phyloP scores from a whole-genome alignment of 2,329 filamentous ascomycete species.

The Ilyonectria robusta region DNA sequence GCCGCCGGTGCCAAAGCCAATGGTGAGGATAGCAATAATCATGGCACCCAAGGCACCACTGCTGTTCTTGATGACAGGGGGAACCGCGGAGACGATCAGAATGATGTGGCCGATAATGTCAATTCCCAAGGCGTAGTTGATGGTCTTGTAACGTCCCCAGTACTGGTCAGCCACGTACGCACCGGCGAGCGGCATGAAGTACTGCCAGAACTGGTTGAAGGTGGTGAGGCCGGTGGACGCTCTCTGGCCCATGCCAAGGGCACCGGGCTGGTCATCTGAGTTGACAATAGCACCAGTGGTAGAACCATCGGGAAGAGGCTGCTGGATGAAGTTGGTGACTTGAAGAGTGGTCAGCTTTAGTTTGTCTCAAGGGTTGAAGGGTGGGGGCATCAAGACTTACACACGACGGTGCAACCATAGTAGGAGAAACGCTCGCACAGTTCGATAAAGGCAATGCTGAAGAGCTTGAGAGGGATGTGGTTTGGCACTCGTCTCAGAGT shows the following conservation, averaged over 20 bases:
- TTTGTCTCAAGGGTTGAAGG: neutral
- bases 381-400: slow-evolving; percentile 61
- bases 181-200: slow-evolving; percentile 71
- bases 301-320: slow-evolving; percentile 68
- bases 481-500: slow-evolving; percentile 69
- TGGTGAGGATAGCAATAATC: slow-evolving; percentile 69
- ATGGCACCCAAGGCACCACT: slow-evolving; percentile 73
- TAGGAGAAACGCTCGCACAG: slow-evolving; percentile 82
- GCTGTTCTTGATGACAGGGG: slow-evolving; percentile 69
- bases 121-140: slow-evolving; percentile 72
- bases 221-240: slow-evolving; percentile 61
- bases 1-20: slow-evolving; percentile 77
- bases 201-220: slow-evolving; percentile 73
- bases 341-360: slow-evolving; percentile 12
- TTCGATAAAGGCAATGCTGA: slow-evolving; percentile 77
- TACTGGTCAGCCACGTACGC: slow-evolving; percentile 68
- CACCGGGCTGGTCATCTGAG: slow-evolving; percentile 61
- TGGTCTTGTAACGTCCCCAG: slow-evolving; percentile 78
- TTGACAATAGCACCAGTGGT: slow-evolving; percentile 61
- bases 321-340: slow-evolving; percentile 75
- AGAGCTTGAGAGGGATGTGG: slow-evolving; percentile 71
- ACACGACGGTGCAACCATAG: slow-evolving; percentile 76
- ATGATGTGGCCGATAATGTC: slow-evolving; percentile 78
- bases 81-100: slow-evolving; percentile 76
- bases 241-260: slow-evolving; percentile 70